These are phyloP conservation scores for Amniculicola lignicola DNA, from an alignment of 495 filamentous ascomycete genomes.

Conservation along the genomic window DNA sequence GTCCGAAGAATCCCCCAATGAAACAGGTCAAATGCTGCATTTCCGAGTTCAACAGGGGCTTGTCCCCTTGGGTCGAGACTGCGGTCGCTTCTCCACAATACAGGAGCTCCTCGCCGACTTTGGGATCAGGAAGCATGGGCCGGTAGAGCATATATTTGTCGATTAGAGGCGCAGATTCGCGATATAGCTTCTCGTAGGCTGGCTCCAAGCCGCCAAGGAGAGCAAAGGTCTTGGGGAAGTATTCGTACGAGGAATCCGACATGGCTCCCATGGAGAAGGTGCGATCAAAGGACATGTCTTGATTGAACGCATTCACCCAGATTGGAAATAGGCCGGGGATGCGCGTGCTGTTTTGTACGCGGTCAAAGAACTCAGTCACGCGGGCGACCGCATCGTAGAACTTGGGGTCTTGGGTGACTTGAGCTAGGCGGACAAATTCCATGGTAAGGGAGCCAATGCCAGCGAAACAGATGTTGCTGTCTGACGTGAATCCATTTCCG, in stretches of 20 bases:
- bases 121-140: constrained; percentile 44
- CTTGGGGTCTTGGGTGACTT: constrained; percentile 39
- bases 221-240: constrained; percentile 40
- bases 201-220: constrained; percentile 39
- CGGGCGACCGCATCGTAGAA: constrained; percentile 44
- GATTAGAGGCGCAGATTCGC: constrained; percentile 38
- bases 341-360: constrained; percentile 36
- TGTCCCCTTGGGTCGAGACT: constrained; percentile 6
- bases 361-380: constrained; percentile 37
- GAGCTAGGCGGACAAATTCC: constrained; percentile 44
- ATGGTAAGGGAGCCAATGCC: constrained; percentile 43
- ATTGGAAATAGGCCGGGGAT: constrained; percentile 44
- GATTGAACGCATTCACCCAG: constrained; percentile 31
- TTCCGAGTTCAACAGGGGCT: constrained; percentile 38
- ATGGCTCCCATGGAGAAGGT: constrained; percentile 42
- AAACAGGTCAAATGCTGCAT: constrained; percentile 43
- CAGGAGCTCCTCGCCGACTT: constrained; percentile 41
- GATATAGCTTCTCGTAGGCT: constrained; percentile 48
- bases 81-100: constrained; percentile 40
- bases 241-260: constrained; percentile 44
- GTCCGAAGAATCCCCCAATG: constrained; percentile 37
- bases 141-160: constrained; percentile 47
- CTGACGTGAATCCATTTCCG: constrained; percentile 34
- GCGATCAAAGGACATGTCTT: constrained; percentile 6
- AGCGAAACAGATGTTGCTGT: constrained; percentile 35